These are phyloP conservation scores for Cryptosporidium sp. DNA, from an alignment of 169 alveolate species.

Conservation along the genomic window DNA sequence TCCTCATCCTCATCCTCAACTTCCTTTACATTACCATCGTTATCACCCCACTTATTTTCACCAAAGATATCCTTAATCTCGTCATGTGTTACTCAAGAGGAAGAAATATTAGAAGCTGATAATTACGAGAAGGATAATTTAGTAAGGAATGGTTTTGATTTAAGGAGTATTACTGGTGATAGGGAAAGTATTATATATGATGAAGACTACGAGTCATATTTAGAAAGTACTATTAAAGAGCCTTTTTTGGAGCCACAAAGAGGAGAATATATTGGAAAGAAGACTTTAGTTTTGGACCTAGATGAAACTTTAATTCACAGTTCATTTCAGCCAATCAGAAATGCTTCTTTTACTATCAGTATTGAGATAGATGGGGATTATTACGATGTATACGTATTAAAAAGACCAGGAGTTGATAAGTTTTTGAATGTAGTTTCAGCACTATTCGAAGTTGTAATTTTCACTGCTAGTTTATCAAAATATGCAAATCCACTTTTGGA, in stretches of 20 bases:
- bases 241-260: slow-evolving; percentile 74
- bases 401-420: slow-evolving; percentile 86
- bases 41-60: background rate
- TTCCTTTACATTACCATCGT: background rate
- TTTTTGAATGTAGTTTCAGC: slow-evolving; percentile 81
- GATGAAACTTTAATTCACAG: slow-evolving; percentile 85
- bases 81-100: slow-evolving; percentile 18
- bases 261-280: slow-evolving; percentile 76
- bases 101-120: background rate
- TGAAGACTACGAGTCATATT: slow-evolving; percentile 6
- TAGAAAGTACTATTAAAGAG: slow-evolving; percentile 3
- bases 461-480: slow-evolving; percentile 86
- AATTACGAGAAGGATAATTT: background rate
- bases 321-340: slow-evolving; percentile 76
- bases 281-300: slow-evolving; percentile 81
- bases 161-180: background rate
- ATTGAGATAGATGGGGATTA: slow-evolving; percentile 82
- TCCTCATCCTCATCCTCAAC: background rate
- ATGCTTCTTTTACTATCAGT: slow-evolving; percentile 79
- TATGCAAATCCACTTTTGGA: slow-evolving; percentile 89
- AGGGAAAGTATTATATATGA: slow-evolving; percentile 41
- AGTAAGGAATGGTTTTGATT: background rate
- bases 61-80: slow-evolving; percentile 5
- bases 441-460: slow-evolving; percentile 85
- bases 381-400: slow-evolving; percentile 83